Evolutionary conservation across 371 early-diverging fungal species (phyloP).

Genomic region (Syncephalastrum contaminatum): DNA sequence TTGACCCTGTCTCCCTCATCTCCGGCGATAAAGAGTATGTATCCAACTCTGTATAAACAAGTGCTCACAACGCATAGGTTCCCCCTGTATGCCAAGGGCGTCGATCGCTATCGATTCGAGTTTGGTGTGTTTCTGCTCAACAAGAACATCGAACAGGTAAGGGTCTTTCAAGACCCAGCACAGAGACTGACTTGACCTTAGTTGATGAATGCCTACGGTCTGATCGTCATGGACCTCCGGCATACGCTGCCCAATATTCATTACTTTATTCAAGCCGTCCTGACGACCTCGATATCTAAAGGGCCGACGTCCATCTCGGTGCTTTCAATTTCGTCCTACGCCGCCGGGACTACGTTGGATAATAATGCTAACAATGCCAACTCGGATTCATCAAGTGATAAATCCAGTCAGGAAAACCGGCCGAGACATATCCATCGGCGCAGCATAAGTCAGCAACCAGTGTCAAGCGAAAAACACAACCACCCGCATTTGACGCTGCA

Average conservation of each 20-base stretch:
- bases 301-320: slow-evolving; percentile 47
- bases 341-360: slow-evolving; percentile 7
- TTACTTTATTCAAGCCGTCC: slow-evolving; percentile 58
- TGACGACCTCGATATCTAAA: slow-evolving; percentile 52
- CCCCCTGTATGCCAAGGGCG: slow-evolving; percentile 73
- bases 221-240: slow-evolving; percentile 72
- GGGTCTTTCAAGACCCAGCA: background rate
- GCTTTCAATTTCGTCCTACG: slow-evolving; percentile 47
- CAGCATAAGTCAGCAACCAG: too few relatives aligned
- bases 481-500: slow-evolving; percentile 18
- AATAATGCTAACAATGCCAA: slow-evolving; percentile 2
- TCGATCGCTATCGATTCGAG: slow-evolving; percentile 72
- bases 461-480: too few relatives aligned
- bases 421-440: background rate
- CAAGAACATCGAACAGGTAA: slow-evolving; percentile 85
- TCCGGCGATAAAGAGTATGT: slow-evolving; percentile 58
- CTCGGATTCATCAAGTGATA: slow-evolving; percentile 1
- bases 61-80: slow-evolving; percentile 50
- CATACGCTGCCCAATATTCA: slow-evolving; percentile 79
- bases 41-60: background rate
- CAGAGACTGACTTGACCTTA: slow-evolving; percentile 17
- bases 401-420: background rate
- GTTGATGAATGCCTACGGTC: slow-evolving; percentile 75
- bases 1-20: slow-evolving; percentile 64
- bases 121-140: slow-evolving; percentile 85